Conservation (phyloP, 2,329 filamentous ascomycete species). For the Calonectria naviculata region DNA sequence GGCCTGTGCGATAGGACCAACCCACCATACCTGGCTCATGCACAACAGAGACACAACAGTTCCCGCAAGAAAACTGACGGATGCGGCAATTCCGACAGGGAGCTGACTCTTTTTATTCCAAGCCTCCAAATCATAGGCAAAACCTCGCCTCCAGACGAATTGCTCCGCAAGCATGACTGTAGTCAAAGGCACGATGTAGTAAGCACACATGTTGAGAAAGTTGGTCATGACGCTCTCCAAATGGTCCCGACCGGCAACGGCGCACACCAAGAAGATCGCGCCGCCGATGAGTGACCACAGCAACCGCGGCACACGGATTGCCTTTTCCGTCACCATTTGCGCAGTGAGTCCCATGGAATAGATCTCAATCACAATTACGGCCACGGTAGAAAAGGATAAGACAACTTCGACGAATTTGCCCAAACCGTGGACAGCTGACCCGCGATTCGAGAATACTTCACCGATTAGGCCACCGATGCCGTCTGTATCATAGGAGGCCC, state of each 20-base stretch:
- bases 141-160: background rate
- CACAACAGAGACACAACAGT: background rate
- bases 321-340: background rate
- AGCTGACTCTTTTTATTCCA: background rate
- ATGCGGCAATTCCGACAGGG: background rate
- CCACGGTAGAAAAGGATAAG: background rate
- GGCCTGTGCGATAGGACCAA: background rate
- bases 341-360: background rate
- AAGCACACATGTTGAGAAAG: conserved; percentile 6
- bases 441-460: background rate
- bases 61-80: background rate
- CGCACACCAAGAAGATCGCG: background rate
- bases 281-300: background rate
- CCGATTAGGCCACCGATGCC: background rate
- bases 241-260: background rate
- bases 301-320: background rate
- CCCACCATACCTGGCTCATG: conserved; percentile 3
- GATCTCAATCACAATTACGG: background rate
- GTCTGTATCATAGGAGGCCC: background rate
- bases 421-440: background rate
- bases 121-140: background rate
- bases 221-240: conserved; percentile 4
- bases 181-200: background rate
- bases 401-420: background rate
- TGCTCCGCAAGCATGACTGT: background rate